A percentile compares a stretch with the other conserved stretches of the same genome.
These are phyloP conservation scores for Aspergillaceae sp. DNA, from an alignment of 2,329 filamentous ascomycete species.

Conservation along the genomic window DNA sequence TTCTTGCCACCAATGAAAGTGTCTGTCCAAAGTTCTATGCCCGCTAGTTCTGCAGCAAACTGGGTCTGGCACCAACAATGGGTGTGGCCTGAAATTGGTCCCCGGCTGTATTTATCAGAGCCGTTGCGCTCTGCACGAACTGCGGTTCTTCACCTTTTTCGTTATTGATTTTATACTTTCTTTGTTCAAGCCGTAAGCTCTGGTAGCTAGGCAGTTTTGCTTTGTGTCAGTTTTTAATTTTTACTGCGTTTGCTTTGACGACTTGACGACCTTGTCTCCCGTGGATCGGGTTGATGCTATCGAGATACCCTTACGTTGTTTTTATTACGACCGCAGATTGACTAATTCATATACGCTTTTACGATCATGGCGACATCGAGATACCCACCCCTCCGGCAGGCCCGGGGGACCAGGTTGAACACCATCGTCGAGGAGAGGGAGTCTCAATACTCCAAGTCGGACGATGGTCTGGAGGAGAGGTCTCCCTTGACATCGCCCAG, in stretches of 20 bases:
- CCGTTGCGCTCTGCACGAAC: constrained; percentile 15
- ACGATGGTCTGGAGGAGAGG: not conserved
- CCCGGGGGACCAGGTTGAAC: constrained; percentile 51
- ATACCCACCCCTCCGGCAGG: constrained; percentile 49
- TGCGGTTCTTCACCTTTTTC: constrained; percentile 16
- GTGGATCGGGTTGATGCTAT: constrained; percentile 27
- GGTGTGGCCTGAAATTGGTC: constrained; percentile 7
- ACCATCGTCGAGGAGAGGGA: constrained; percentile 53
- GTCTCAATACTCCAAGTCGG: constrained; percentile 11
- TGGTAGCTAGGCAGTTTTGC: constrained; percentile 24
- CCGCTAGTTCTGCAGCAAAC: not conserved
- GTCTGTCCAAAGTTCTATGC: constrained; percentile 6
- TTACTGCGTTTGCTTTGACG: constrained; percentile 6
- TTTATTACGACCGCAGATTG: not conserved
- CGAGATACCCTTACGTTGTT: constrained; percentile 21
- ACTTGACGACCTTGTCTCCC: constrained; percentile 9
- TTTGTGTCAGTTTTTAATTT: constrained; percentile 13
- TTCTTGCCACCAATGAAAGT: constrained; percentile 3
- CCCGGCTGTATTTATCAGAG: constrained; percentile 24
- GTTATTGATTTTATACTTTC: constrained; percentile 15
- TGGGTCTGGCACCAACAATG: not conserved
- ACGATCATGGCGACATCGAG: constrained; percentile 22
- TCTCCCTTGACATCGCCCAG: not conserved
- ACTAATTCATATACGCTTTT: not conserved
- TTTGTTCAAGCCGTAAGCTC: constrained; percentile 20